Evolutionary conservation across 2,329 filamentous ascomycete genomes (phyloP).

Genomic region (Catunica adiposa): DNA sequence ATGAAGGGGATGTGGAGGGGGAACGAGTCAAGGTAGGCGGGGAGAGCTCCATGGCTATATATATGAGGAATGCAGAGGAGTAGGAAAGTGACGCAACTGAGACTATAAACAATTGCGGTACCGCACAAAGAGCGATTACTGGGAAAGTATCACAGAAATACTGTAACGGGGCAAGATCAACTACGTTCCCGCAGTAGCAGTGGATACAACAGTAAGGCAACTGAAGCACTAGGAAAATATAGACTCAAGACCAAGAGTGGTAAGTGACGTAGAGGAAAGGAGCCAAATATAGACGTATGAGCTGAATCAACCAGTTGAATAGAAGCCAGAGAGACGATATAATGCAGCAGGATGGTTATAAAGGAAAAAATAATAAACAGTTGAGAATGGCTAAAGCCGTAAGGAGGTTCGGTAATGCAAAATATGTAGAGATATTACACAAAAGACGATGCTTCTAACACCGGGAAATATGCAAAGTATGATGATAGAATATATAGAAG

Average conservation of each 20-base stretch:
- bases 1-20: constrained; percentile 21
- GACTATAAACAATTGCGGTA: too few relatives aligned
- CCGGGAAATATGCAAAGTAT: not conserved
- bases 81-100: too few relatives aligned
- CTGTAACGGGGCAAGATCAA: not conserved
- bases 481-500: not conserved
- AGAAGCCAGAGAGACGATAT: not conserved
- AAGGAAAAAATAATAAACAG: not conserved
- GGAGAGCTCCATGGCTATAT: constrained; percentile 16
- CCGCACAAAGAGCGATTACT: not conserved
- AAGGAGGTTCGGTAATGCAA: too few relatives aligned
- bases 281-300: not conserved
- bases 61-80: not conserved
- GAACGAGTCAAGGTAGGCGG: constrained; percentile 17
- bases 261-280: not conserved
- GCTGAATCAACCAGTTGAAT: not conserved
- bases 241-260: not conserved
- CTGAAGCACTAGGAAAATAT: not conserved
- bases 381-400: not conserved
- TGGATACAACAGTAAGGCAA: not conserved
- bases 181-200: not conserved
- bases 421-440: not conserved
- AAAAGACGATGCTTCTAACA: too few relatives aligned
- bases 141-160: not conserved
- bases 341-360: not conserved